phyloP scores from a whole-genome alignment of 2,329 filamentous ascomycete genomes.

The Hymenoscyphus repandus region DNA sequence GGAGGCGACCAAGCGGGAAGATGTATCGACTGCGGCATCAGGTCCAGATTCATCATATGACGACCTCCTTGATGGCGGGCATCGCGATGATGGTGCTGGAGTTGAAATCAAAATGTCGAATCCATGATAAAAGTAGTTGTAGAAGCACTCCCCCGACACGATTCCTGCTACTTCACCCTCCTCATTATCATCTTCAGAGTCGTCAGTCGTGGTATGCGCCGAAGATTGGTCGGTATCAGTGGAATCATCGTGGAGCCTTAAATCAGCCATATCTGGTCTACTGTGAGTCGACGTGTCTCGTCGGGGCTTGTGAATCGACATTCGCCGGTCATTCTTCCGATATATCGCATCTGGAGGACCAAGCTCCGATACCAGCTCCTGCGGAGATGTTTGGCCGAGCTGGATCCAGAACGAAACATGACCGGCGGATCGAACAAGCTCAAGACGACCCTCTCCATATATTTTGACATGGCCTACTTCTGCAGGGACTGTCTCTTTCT shows the following conservation, averaged over 20 bases:
- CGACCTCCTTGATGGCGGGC: constrained; percentile 47
- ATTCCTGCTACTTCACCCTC: constrained; percentile 50
- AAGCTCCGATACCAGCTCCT: constrained; percentile 85
- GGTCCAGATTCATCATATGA: constrained; percentile 22
- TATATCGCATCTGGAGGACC: constrained; percentile 94
- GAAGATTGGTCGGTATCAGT: constrained; percentile 74
- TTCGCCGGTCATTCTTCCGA: constrained; percentile 80
- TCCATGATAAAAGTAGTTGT: constrained; percentile 95
- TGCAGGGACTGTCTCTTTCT: constrained; percentile 76
- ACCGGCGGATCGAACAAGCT: constrained; percentile 69
- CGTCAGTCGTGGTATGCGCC: constrained; percentile 64
- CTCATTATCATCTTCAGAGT: constrained; percentile 58
- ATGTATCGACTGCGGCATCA: constrained; percentile 21
- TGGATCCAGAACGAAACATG: constrained; percentile 63
- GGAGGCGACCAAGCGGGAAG: constrained; percentile 73
- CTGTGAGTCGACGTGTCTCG: constrained; percentile 46
- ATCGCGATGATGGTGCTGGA: constrained; percentile 58
- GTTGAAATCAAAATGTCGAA: constrained; percentile 91
- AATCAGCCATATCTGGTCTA: constrained; percentile 38
- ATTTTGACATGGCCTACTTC: constrained; percentile 80
- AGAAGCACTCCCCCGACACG: constrained; percentile 74
- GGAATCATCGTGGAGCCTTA: constrained; percentile 43
- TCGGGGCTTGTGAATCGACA: constrained; percentile 74
- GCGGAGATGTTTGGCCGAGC: constrained; percentile 82
- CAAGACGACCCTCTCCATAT: constrained; percentile 71